A percentile compares a stretch with the other conserved stretches of the same genome.
These are phyloP conservation scores for Picochlorum costavermella DNA, from an alignment of 139 green algal species.

Conservation along the genomic window DNA sequence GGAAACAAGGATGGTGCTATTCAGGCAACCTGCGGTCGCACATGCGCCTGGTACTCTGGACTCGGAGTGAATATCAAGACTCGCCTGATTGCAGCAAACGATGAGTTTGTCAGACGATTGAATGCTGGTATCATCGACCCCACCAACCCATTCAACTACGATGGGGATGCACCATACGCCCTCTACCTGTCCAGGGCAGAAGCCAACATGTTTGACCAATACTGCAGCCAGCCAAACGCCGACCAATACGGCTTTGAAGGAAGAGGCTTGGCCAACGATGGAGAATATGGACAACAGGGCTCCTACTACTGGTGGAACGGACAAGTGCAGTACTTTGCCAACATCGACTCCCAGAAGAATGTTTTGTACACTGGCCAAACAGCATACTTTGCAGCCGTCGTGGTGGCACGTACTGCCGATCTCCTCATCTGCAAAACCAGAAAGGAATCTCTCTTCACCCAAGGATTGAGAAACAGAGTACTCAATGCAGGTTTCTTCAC, in stretches of 20 bases:
- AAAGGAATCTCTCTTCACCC: conserved; percentile 54
- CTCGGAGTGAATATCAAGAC: neutral
- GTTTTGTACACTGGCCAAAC: conserved; percentile 55
- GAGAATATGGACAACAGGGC: conserved; percentile 18
- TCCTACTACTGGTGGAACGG: conserved; percentile 57
- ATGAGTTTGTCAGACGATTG: conserved; percentile 10
- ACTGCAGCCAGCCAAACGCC: conserved; percentile 27
- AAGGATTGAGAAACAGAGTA: conserved; percentile 49
- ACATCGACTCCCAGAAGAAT: conserved; percentile 47
- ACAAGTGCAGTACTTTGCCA: conserved; percentile 39
- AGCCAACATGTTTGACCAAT: conserved; percentile 28
- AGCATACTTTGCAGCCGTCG: conserved; percentile 65
- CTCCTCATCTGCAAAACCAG: conserved; percentile 71
- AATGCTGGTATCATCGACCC: conserved; percentile 11
- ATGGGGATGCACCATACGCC: neutral
- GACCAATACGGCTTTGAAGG: conserved; percentile 42
- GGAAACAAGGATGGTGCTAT: conserved; percentile 2
- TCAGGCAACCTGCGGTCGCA: conserved; percentile 44
- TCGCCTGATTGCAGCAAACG: conserved; percentile 5
- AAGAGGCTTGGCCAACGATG: conserved; percentile 10
- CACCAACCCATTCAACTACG: conserved; percentile 20
- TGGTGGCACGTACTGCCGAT: conserved; percentile 52
- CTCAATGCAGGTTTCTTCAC: conserved; percentile 60
- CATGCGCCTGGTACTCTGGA: conserved; percentile 41
- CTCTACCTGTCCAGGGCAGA: conserved; percentile 27